A percentile compares a stretch with the other conserved stretches of the same genome.
phyloP scores from a whole-genome alignment of 257 asterid genomes.

The Lithospermum erythrorhizon region DNA sequence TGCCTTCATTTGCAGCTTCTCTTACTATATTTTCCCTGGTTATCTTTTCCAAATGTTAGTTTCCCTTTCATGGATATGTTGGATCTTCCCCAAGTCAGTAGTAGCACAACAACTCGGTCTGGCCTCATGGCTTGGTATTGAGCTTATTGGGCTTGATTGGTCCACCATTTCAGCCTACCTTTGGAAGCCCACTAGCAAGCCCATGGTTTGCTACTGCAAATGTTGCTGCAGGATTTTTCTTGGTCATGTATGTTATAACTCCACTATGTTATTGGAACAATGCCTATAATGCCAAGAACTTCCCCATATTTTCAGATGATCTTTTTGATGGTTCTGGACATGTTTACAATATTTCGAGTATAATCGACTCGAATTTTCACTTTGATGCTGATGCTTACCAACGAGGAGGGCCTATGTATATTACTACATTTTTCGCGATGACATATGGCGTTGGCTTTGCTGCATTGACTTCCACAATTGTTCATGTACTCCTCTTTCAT shows the following conservation, averaged over 20 bases:
- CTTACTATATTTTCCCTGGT: conserved; percentile 86
- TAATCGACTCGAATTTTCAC: conserved; percentile 67
- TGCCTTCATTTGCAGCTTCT: conserved; percentile 84
- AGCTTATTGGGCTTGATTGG: conserved; percentile 93
- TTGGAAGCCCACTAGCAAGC: conserved; percentile 95
- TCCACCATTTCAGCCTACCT: conserved; percentile 81
- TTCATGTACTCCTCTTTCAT: conserved; percentile 80
- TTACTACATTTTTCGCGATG: conserved; percentile 75
- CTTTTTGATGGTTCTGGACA: conserved; percentile 67
- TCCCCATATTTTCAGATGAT: conserved; percentile 81
- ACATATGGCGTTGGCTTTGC: conserved; percentile 84
- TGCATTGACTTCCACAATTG: conserved; percentile 81
- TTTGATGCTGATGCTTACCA: conserved; percentile 66
- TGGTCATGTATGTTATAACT: conserved; percentile 54
- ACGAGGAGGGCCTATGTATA: conserved; percentile 69
- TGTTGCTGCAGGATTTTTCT: conserved; percentile 68
- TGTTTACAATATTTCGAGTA: conserved; percentile 63
- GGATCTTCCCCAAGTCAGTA: conserved; percentile 66
- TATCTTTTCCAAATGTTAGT: conserved; percentile 73
- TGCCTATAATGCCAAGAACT: conserved; percentile 63
- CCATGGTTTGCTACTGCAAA: conserved; percentile 99
- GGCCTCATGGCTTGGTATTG: conserved; percentile 80
- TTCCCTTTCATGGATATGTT: conserved; percentile 88
- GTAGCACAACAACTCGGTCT: conserved; percentile 87
- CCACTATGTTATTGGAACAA: conserved; percentile 67